Evolutionary conservation across 306 rosid genomes (phyloP).

Genomic region (Sechiopsis laciniata): DNA sequence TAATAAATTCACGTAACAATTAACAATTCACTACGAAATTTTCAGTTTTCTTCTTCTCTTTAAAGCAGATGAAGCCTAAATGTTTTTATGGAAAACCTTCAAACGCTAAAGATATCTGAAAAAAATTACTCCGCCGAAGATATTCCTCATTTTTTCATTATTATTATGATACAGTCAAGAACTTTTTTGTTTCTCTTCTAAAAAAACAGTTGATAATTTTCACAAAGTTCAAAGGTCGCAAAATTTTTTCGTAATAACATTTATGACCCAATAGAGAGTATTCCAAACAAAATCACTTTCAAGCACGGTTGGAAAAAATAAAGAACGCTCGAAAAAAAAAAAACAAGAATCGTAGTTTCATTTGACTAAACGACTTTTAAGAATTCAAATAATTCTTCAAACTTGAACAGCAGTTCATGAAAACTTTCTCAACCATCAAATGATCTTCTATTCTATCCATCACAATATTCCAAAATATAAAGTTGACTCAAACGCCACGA

Average conservation of each 20-base stretch:
- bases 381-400: background rate
- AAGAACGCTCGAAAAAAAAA: background rate
- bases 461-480: background rate
- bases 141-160: background rate
- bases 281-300: too few species aligned
- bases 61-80: background rate
- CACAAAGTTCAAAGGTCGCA: background rate
- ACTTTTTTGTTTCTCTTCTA: too few species aligned
- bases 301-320: background rate
- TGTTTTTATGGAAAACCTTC: background rate
- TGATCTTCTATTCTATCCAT: background rate
- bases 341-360: background rate
- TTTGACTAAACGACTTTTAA: background rate
- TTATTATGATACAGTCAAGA: conserved; percentile 3
- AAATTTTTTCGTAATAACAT: background rate
- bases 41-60: background rate
- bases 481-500: background rate
- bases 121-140: background rate
- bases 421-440: background rate
- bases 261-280: background rate
- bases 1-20: background rate
- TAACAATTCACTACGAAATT: background rate
- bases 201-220: background rate
- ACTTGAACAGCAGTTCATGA: background rate
- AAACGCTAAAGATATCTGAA: background rate